A percentile compares a stretch with the other conserved stretches of the same genome.
phyloP scores from a whole-genome alignment of 495 filamentous ascomycete genomes.

The Annulohypoxylon stygium region DNA sequence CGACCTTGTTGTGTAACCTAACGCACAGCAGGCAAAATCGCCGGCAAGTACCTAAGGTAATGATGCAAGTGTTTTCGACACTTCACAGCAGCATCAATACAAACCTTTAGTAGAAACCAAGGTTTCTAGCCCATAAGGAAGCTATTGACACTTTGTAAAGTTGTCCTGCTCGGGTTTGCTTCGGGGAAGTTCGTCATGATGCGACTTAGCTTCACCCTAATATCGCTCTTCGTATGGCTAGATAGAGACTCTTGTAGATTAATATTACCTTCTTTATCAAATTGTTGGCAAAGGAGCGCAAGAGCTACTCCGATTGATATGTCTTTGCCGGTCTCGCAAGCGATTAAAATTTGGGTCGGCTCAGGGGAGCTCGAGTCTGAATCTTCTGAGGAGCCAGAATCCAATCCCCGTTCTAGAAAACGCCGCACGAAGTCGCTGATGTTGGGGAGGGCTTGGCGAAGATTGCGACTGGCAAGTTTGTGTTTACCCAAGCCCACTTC shows the following conservation, averaged over 20 bases:
- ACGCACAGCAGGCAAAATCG: not conserved
- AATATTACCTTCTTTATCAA: slow-evolving; percentile 53
- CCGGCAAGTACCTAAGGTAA: not conserved
- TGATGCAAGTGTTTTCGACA: not conserved
- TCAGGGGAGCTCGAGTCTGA: not conserved
- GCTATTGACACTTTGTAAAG: slow-evolving; percentile 87
- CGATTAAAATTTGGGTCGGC: slow-evolving; percentile 49
- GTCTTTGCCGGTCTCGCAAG: slow-evolving; percentile 60
- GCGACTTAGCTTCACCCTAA: slow-evolving; percentile 80
- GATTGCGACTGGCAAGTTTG: slow-evolving; percentile 80
- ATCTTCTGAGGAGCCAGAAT: slow-evolving; percentile 9
- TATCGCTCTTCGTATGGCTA: slow-evolving; percentile 76
- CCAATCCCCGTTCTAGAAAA: slow-evolving; percentile 41
- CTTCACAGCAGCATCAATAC: not conserved
- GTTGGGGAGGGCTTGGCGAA: slow-evolving; percentile 72
- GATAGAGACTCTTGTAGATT: slow-evolving; percentile 42
- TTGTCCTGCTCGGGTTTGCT: slow-evolving; percentile 83
- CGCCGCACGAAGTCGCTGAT: slow-evolving; percentile 63
- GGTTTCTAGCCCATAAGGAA: slow-evolving; percentile 77
- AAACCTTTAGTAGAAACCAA: not conserved
- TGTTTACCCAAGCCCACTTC: slow-evolving; percentile 73
- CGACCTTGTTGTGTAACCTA: not conserved
- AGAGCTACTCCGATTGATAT: slow-evolving; percentile 64
- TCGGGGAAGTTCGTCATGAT: slow-evolving; percentile 80
- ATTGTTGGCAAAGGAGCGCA: slow-evolving; percentile 59